Evolutionary conservation across 768 basidiomycete genomes (phyloP), one percentile per base, ranked within the genome.

Genomic region (Heimioporus sp.): DNA sequence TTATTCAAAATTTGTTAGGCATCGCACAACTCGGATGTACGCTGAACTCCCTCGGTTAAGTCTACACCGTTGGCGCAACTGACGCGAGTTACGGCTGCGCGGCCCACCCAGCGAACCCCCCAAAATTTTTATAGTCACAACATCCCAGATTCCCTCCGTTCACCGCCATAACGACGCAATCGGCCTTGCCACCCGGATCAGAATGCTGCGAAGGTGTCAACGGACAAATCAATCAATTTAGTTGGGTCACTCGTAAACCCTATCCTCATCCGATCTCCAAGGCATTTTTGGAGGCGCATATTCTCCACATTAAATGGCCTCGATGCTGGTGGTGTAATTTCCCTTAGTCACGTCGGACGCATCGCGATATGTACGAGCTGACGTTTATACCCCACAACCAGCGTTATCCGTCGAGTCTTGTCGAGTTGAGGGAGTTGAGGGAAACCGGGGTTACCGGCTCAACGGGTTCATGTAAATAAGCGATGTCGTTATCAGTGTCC

Each of bases 231-330:
- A 51, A 51, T 53, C 53, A 47, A 42, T 35, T 35, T 35, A 16
- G 19, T 44, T 15, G 12, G 9, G 36, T 32, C 8, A 11, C 41
- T 43, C 40, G 47, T 54, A 47, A 50, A 97, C 94, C 3, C 90
- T 92, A 48, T 96, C 96, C 73, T 87, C 88, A 19, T 96, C 92
- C 54, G 94, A 97, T 66, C 86, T 96, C 92, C 56, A 97, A 97
- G 73, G 83, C 88, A 37, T 37, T 34, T 12, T 24, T 21, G 5
- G 19, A 95, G 67, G 82, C 96, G 0, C 96, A 95, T 54, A 94
- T 96, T 71, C 93, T 97, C 86, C 95, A 96, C 73, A 93, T 97
- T 61, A 95, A 97, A 44, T 66, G 92, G 46, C 93, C 96, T 35
- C 78, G 89, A 94, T 63, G 86, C 90, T 60, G 92, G 95, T 72